Percentiles rank a stretch among this genome's conserved stretches.
Evolutionary conservation across 1,284 basidiomycete genomes (phyloP).

Genomic region (Amylostereum areolatum): DNA sequence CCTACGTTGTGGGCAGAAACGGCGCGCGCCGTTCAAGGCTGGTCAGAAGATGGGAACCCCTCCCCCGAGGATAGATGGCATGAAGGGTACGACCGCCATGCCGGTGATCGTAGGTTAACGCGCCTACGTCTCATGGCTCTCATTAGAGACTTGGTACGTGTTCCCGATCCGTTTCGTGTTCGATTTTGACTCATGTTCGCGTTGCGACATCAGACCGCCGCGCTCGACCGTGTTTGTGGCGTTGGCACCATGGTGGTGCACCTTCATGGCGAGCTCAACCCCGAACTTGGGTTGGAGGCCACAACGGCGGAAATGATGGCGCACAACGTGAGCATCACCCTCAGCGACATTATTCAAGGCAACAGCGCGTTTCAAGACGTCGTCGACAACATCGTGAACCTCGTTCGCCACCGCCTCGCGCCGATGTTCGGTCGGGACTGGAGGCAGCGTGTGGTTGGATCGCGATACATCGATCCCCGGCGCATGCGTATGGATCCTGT

Average conservation of each 20-base stretch:
- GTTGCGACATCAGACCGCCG: too few species aligned
- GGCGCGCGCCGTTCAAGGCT: neutral
- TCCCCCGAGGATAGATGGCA: neutral
- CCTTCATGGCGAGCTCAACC: slow-evolving; percentile 1
- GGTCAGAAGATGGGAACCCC: neutral
- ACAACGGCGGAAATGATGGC: neutral
- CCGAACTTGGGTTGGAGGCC: neutral
- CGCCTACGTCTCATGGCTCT: too few species aligned
- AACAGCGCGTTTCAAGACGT: neutral
- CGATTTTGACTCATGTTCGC: too few species aligned
- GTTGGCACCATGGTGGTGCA: slow-evolving; percentile 5
- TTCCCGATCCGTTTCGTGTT: neutral
- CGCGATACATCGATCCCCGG: neutral
- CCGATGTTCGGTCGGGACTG: neutral
- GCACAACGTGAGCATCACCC: neutral
- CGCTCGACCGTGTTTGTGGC: slow-evolving; percentile 2
- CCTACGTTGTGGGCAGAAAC: neutral
- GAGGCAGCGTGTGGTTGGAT: neutral
- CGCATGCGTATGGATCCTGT: neutral
- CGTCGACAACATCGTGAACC: neutral
- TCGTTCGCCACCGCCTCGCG: neutral
- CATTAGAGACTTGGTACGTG: neutral
- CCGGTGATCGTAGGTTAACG: too few species aligned
- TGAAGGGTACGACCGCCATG: too few species aligned
- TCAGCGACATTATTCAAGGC: neutral